These are phyloP conservation scores for Beauveria sp. DNA, from an alignment of 2,329 filamentous ascomycete species.

Conservation along the genomic window DNA sequence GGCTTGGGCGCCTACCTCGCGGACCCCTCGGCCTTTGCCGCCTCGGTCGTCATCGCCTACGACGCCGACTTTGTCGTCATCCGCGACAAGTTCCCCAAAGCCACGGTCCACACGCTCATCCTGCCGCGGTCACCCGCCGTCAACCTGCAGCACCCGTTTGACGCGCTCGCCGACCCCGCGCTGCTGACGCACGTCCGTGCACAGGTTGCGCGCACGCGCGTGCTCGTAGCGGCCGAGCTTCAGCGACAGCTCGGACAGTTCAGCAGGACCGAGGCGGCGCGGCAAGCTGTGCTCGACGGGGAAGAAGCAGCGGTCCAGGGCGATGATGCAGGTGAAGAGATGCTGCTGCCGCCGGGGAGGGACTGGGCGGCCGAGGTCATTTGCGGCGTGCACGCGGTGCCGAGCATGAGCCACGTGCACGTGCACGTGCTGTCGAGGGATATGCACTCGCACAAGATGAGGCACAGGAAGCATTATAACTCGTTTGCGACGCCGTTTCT, in stretches of 20 bases:
- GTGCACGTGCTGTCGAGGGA: conserved; percentile 81
- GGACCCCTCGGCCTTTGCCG: conserved; percentile 48
- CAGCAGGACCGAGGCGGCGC: conserved; percentile 55
- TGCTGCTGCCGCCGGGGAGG: conserved; percentile 56
- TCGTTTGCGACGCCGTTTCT: conserved; percentile 85
- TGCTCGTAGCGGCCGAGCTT: conserved; percentile 66
- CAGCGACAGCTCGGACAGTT: conserved; percentile 56
- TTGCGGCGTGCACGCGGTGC: conserved; percentile 76
- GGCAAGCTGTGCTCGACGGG: conserved; percentile 60
- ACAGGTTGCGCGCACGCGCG: conserved; percentile 54
- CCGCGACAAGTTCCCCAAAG: conserved; percentile 79
- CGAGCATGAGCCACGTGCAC: conserved; percentile 88
- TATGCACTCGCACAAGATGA: conserved; percentile 63
- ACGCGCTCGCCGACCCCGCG: conserved; percentile 60
- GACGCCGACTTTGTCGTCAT: conserved; percentile 66
- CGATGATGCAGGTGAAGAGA: neutral
- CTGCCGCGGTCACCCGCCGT: conserved; percentile 62
- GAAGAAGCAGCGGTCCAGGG: conserved; percentile 26
- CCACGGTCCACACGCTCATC: conserved; percentile 77
- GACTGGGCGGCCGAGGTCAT: conserved; percentile 72
- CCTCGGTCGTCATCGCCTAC: conserved; percentile 57
- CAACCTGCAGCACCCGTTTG: conserved; percentile 63
- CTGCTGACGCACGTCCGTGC: conserved; percentile 59
- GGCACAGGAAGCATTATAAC: conserved; percentile 83
- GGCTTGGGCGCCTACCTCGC: conserved; percentile 61